Evolutionary conservation across 257 asterid species (phyloP), one percentile per base, ranked within the genome.

Genomic region (Nemophila menziesii): DNA sequence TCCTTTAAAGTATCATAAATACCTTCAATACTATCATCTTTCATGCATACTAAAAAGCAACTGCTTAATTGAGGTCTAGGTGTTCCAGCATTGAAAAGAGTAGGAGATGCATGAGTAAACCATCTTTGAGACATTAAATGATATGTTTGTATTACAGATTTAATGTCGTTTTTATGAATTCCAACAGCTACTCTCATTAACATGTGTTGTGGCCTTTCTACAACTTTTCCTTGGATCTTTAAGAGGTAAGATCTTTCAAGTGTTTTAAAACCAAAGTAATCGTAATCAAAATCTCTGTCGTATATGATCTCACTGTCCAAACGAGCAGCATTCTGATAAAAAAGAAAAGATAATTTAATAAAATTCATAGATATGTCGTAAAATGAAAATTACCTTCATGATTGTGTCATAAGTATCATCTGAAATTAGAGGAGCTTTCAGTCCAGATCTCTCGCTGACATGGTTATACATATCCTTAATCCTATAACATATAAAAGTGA

Each of bases 201-300:
- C 98, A 85, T 85, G 71, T 90, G 98, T 2, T 90, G 96, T 23
- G 98, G 98, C 58, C 98, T 85, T 67, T 90, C 98, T 9, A 90
- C 94, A 38, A 85, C 93, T 60, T 76, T 72, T 22, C 92, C 98
- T 39, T 75, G 70, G 44, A 81, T 60, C 67, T 79, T 90, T 13
- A 85, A 52, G 39, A 90, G 92, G 69, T 87, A 87, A 29, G 97
- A 87, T 66, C 93, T 74, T 67, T 80, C 97, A 36, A 83, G 93
- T 26, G 95, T 87, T 68, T 87, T 83, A 51, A 87, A 87, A 55
- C 97, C 97, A 60, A 86, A 87, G 69, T 71, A 83, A 57, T 87
- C 97, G 60, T 82, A 87, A 51, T 83, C 95, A 47, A 87, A 83
- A 71, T 87, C 95, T 34, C 97, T 62, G 66, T 87, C 97, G 41